Base-by-base conservation (phyloP, 768 basidiomycete genomes). In the Lactarius akahatsu region DNA sequence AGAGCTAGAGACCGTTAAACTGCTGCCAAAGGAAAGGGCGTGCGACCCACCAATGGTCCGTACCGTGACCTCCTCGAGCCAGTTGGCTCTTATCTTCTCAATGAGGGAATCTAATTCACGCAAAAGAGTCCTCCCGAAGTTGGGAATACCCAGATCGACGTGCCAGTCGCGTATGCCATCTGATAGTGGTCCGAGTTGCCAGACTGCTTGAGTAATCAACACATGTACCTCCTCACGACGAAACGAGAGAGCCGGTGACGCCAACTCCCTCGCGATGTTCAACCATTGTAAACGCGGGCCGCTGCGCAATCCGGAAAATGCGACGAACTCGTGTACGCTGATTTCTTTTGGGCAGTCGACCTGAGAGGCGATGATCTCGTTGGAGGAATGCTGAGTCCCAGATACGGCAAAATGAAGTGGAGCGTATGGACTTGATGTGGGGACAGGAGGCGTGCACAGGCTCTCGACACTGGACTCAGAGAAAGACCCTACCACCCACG, bases 181-280 rank as follows among this genome's bases (percentile, higher is more conserved):
- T 1, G 58, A 68, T 7, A 72, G n/a, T 0, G 73, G 74, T 36
- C 82, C 82, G 4, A 79, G 73, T 65, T 86, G 82, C 65, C 77
- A 79, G 1, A 74, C 76, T 23, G 83, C 76, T 62, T 85, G 85
- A 11, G 71, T 73, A 1, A 86, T 28, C 0, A 86, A 74, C 0
- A 75, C 62, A 64, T 82, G 76, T 0, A 86, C 79, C 20, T 79
- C 80, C 0, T 75, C 73, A 9, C 70, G 63, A 28, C 75, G 72
- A 63, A 86, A 80, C 10, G 75, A 77, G 62, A 86, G 67, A 0
- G 70, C 69, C 26, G 76, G 74, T 8, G 75, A 75, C 8, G 76
- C 75, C n/a, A 86, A 68, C 66, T 82, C 82, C n/a, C 80, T 77
- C 15, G 77, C 64, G 45, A 86, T 79, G 64, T 85, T 85, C 45